Evolutionary conservation across 352 stramenopile genomes (phyloP).

Genomic region (Phytophthora pseudosyringae): DNA sequence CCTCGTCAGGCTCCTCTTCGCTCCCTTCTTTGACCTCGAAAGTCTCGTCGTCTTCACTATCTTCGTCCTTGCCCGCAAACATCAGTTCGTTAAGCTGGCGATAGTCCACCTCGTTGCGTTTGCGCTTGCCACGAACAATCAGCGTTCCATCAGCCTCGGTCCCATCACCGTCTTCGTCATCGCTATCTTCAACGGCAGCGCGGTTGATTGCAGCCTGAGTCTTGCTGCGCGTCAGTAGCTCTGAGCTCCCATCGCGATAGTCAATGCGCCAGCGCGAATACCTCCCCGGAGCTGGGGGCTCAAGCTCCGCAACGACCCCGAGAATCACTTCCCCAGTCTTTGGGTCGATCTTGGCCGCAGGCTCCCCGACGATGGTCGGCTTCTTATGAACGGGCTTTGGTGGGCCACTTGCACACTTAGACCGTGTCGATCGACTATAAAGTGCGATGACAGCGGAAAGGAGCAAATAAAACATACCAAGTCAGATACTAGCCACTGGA

Average conservation of each 20-base stretch:
- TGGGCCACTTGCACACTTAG: slow-evolving; percentile 22
- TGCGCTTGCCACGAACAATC: slow-evolving; percentile 79
- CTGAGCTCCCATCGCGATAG: slow-evolving; percentile 61
- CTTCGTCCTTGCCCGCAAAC: slow-evolving; percentile 72
- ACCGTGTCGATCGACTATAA: slow-evolving; percentile 36
- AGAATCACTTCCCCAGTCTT: slow-evolving; percentile 44
- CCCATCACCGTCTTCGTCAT: slow-evolving; percentile 20
- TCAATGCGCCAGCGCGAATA: slow-evolving; percentile 67
- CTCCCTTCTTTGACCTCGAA: slow-evolving; percentile 55
- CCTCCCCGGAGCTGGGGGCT: slow-evolving; percentile 20
- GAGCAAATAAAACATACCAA: neutral
- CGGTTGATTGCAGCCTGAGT: slow-evolving; percentile 40
- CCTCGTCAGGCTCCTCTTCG: slow-evolving; percentile 42
- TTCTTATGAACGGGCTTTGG: slow-evolving; percentile 25
- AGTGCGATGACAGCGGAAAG: neutral
- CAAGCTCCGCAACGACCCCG: slow-evolving; percentile 61
- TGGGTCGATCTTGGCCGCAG: slow-evolving; percentile 45
- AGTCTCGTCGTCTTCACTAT: slow-evolving; percentile 59
- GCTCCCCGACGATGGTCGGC: slow-evolving; percentile 44
- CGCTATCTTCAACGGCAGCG: slow-evolving; percentile 30
- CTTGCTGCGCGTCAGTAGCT: slow-evolving; percentile 40
- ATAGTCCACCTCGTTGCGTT: slow-evolving; percentile 83
- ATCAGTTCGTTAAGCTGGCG: slow-evolving; percentile 79
- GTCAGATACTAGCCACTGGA: slow-evolving; percentile 12
- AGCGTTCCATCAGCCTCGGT: slow-evolving; percentile 41